Evolutionary conservation across 2,329 filamentous ascomycete genomes (phyloP).

Genomic region (Paecilomyces formosus): DNA sequence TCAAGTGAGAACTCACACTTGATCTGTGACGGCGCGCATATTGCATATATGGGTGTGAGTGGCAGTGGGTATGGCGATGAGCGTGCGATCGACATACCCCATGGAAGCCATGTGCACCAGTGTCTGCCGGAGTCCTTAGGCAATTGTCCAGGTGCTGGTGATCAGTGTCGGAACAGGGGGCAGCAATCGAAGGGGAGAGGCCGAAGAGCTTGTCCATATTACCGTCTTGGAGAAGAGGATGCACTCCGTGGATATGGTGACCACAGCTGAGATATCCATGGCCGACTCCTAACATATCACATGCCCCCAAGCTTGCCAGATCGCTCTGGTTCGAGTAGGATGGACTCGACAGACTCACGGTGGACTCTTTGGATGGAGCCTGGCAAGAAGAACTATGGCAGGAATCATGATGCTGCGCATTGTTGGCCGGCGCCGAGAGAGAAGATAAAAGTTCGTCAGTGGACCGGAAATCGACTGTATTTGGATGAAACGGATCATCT

Average conservation of each 20-base stretch:
- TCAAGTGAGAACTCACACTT: slow-evolving; percentile 28
- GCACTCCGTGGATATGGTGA: slow-evolving; percentile 2
- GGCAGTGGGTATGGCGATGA: slow-evolving; percentile 22
- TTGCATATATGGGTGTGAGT: slow-evolving; percentile 25
- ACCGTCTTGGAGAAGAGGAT: background rate
- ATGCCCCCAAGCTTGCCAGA: slow-evolving; percentile 24
- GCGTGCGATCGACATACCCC: slow-evolving; percentile 27
- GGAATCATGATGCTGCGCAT: slow-evolving; percentile 1
- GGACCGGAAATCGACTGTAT: background rate
- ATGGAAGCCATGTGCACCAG: slow-evolving; percentile 9
- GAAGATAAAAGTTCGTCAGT: background rate
- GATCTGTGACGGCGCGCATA: slow-evolving; percentile 29
- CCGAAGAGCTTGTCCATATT: slow-evolving; percentile 15
- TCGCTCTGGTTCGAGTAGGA: slow-evolving; percentile 18
- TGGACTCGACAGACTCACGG: slow-evolving; percentile 14
- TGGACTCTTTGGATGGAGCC: slow-evolving; percentile 21
- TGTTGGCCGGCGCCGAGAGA: background rate
- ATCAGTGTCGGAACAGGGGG: slow-evolving; percentile 24
- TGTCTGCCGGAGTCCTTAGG: slow-evolving; percentile 18
- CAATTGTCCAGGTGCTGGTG: slow-evolving; percentile 21
- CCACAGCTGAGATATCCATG: slow-evolving; percentile 15
- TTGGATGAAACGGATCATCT: slow-evolving; percentile 9
- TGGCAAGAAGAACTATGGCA: slow-evolving; percentile 2
- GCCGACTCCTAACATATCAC: slow-evolving; percentile 29
- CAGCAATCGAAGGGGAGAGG: slow-evolving; percentile 13